Conservation (phyloP, 257 asterid genomes). For the Nicotiana sylvestris region DNA sequence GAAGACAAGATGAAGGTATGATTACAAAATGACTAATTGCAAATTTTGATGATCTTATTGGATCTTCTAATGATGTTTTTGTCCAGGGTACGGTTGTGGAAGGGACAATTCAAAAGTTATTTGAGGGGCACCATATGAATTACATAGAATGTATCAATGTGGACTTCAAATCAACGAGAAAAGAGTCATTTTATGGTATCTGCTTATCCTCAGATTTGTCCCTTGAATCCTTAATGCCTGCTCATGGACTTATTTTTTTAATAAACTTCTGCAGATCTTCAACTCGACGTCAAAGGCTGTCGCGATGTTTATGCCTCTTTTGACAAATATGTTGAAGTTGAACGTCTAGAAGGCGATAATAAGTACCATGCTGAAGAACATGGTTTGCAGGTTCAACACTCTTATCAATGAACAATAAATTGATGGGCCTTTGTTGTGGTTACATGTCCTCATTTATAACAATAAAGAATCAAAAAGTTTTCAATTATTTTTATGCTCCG, state of each 20-base stretch:
- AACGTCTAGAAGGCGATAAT: constrained; percentile 95
- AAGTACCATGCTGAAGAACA: constrained; percentile 91
- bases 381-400: constrained; percentile 80
- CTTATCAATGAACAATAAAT: constrained; percentile 11
- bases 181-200: constrained; percentile 94
- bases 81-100: constrained; percentile 97
- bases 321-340: constrained; percentile 97
- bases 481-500: not conserved
- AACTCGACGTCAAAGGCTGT: constrained; percentile 96
- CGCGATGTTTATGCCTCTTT: constrained; percentile 93
- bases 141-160: constrained; percentile 95
- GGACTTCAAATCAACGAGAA: constrained; percentile 91
- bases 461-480: not conserved
- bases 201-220: constrained; percentile 19
- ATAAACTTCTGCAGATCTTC: constrained; percentile 65
- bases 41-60: constrained; percentile 7
- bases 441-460: not conserved
- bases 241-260: constrained; percentile 15
- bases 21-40: constrained; percentile 11
- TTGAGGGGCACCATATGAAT: constrained; percentile 97
- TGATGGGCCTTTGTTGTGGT: constrained; percentile 1
- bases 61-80: constrained; percentile 27
- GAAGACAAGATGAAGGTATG: constrained; percentile 98
- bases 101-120: constrained; percentile 96
- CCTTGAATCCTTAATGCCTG: constrained; percentile 1